Conservation (phyloP, 1,284 basidiomycete species). For the Trametes polyzona region DNA sequence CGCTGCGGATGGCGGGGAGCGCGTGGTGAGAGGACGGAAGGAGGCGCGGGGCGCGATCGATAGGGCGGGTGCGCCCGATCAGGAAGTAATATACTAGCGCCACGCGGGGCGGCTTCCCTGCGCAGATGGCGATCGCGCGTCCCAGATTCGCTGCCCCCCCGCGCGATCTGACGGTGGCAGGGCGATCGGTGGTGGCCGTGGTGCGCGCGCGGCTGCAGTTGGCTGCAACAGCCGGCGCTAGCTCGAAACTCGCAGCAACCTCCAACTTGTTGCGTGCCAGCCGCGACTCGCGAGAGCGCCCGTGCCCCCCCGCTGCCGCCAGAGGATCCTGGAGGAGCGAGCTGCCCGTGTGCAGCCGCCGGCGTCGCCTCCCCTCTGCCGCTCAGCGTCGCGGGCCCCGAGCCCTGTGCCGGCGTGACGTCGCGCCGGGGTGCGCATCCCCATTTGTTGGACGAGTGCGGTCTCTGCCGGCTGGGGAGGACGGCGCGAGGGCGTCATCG, state of each 20-base stretch:
- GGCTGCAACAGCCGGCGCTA: neutral
- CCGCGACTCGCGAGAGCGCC: too few species aligned
- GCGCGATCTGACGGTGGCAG: constrained; percentile 3
- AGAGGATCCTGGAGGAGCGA: too few species aligned
- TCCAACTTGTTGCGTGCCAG: too few species aligned
- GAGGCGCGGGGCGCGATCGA: constrained; percentile 9
- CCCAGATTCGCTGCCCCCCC: constrained; percentile 3
- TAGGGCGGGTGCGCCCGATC: constrained; percentile 10
- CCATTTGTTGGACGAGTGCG: neutral
- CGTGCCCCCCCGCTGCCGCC: too few species aligned
- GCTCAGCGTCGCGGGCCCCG: neutral
- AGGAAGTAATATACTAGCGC: constrained; percentile 3
- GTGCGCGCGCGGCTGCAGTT: constrained; percentile 2
- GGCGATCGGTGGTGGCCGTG: neutral
- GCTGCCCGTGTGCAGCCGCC: too few species aligned
- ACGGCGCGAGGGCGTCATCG: neutral
- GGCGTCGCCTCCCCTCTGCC: neutral
- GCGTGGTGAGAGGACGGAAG: neutral
- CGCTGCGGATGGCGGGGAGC: neutral
- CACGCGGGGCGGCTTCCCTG: constrained; percentile 4
- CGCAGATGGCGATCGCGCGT: constrained; percentile 4
- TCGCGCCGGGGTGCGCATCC: neutral
- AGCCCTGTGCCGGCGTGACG: neutral
- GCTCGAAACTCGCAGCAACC: too few species aligned
- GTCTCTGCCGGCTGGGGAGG: neutral